These are phyloP conservation scores for Colletotrichum sp. DNA, from an alignment of 2,329 filamentous ascomycete genomes.

Conservation along the genomic window DNA sequence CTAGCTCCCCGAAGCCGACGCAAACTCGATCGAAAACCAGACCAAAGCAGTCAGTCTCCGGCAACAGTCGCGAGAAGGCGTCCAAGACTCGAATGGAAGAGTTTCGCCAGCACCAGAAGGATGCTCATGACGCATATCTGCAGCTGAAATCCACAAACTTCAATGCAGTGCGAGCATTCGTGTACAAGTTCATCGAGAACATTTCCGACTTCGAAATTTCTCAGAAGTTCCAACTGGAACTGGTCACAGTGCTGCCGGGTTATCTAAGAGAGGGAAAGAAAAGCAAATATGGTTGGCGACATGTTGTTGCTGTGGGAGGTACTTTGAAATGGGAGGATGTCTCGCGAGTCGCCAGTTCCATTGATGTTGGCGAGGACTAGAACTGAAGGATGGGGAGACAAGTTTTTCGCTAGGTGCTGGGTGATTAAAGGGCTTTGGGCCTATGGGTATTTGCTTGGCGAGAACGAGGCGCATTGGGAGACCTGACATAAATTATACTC, in stretches of 20 bases:
- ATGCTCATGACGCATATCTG: not conserved
- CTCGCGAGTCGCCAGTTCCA: not conserved
- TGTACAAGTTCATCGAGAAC: not conserved
- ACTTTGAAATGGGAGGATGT: not conserved
- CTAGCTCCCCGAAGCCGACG: not conserved
- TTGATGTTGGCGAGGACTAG: not conserved
- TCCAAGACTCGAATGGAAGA: not conserved
- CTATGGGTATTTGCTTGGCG: not conserved
- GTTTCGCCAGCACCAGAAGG: not conserved
- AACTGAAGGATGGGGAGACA: not conserved
- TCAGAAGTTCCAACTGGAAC: not conserved
- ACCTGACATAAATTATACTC: not conserved
- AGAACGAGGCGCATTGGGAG: not conserved
- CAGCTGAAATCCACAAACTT: not conserved
- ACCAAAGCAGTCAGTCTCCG: not conserved
- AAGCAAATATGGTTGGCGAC: not conserved
- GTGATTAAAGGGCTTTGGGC: not conserved
- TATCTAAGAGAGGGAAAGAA: not conserved
- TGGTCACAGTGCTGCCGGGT: not conserved
- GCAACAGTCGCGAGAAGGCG: not conserved
- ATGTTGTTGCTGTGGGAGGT: not conserved
- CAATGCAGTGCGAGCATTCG: not conserved
- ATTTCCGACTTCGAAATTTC: not conserved
- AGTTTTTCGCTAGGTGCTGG: not conserved
- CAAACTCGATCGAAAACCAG: not conserved